Base-by-base conservation (phyloP, 306 rosid species). In the Malus orientalis region DNA sequence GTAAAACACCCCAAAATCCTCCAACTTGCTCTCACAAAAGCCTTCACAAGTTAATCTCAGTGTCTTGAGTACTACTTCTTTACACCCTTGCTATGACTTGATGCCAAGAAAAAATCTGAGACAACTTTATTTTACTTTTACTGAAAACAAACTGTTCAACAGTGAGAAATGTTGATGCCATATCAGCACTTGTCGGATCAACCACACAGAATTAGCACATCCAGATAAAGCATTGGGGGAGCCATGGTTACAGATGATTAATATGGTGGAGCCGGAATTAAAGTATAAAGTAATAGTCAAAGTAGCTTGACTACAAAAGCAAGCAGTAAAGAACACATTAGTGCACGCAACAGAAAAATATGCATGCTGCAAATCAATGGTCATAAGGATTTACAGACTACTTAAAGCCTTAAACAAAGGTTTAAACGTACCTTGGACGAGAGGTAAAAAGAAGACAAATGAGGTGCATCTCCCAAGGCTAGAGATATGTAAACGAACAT, bases 401-500 rank as follows among this genome's bases (percentile, higher is more conserved):
- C 38, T 18, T 57, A 42, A 42, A 2, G 12, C 12, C 45, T 42
- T 42, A 42, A 44, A n/a, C 5, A 66, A 47, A 72, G 73, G 14
- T 30, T 67, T 51, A 77, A 69, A 40, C 80, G 7, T 78, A 94
- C 98, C 97, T 94, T 94, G 74, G 98, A 92, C 2, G 98, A 88
- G 79, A 94, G 82, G 87, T 80, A 94, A 84, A 94, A 86, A 76
- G 88, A 85, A 79, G 93, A 89, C 38, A 84, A 81, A 60, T 57
- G 85, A 82, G 82, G 67, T 58, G 77, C 82, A 83, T 94, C 95
- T 81, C 98, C 98, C 92, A 94, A 82, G 67, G 97, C 88, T 79
- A 90, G 84, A 23, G 97, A 94, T 86, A 94, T 84, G 75, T 94
- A 94, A 73, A 90, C 92, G 82, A 94, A 94, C 98, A 94, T 94